phyloP scores from a whole-genome alignment of 345 rosid genomes.

The Draba incana region DNA sequence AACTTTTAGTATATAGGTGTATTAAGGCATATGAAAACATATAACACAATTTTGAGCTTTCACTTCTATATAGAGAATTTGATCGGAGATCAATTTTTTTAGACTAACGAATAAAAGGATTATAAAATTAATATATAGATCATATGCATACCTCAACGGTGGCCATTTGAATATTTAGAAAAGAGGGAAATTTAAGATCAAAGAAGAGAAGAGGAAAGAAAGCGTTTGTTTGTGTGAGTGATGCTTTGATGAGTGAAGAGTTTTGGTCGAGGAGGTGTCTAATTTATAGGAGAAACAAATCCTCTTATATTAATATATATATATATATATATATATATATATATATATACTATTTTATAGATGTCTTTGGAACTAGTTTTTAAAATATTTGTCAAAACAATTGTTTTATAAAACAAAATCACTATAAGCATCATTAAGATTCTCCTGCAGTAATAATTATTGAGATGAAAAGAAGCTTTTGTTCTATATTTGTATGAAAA shows the following conservation, averaged over 20 bases:
- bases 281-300: constrained; percentile 41
- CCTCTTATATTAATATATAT: neutral
- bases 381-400: neutral
- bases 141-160: constrained; percentile 35
- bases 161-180: constrained; percentile 41
- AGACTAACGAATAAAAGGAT: neutral
- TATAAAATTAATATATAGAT: neutral
- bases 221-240: constrained; percentile 11
- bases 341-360: no score
- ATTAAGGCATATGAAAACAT: neutral
- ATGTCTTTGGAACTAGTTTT: neutral
- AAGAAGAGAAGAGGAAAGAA: constrained; percentile 20
- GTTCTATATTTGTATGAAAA: constrained; percentile 28
- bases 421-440: constrained; percentile 12
- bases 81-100: constrained; percentile 1
- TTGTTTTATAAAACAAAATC: neutral
- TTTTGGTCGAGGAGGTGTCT: constrained; percentile 30
- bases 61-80: neutral
- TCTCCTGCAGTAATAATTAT: constrained; percentile 28
- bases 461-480: constrained; percentile 33
- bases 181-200: neutral
- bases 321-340: no score
- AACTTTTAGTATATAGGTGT: constrained; percentile 1
- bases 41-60: neutral
- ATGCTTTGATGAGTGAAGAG: constrained; percentile 42